Percentiles rank a stretch among this genome's conserved stretches.
Conservation (phyloP, 1,139 yeast species). For the Candida sp. region DNA sequence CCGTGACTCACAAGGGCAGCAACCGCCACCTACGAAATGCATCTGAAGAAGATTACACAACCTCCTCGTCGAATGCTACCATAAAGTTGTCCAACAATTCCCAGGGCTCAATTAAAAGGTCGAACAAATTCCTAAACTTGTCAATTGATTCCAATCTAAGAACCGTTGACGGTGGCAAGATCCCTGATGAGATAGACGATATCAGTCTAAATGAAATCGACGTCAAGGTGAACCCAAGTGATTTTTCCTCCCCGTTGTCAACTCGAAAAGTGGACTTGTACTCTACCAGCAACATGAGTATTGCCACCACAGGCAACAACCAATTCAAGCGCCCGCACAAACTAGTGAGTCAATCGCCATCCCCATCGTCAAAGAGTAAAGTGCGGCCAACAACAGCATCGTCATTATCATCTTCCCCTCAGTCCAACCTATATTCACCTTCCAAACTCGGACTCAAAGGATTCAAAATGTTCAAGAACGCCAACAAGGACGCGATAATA, state of each 20-base stretch:
- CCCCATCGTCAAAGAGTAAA: slow-evolving; percentile 34
- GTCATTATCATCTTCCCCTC: slow-evolving; percentile 11
- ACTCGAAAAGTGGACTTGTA: slow-evolving; percentile 4
- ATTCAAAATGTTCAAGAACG: slow-evolving; percentile 38
- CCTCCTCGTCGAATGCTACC: slow-evolving; percentile 11
- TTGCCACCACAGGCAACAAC: slow-evolving; percentile 22
- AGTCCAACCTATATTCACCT: slow-evolving; percentile 30
- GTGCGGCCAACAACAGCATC: slow-evolving; percentile 1
- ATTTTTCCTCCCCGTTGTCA: slow-evolving; percentile 13
- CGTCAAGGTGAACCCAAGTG: slow-evolving; percentile 20
- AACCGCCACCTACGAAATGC: slow-evolving; percentile 16
- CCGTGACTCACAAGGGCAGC: slow-evolving; percentile 4
- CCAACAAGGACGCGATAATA: slow-evolving; percentile 33
- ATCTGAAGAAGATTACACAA: slow-evolving; percentile 8
- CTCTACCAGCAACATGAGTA: slow-evolving; percentile 3
- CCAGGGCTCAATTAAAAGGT: slow-evolving; percentile 41
- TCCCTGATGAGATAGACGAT: slow-evolving; percentile 22
- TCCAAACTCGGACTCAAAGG: slow-evolving; percentile 35
- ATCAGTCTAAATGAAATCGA: slow-evolving; percentile 35
- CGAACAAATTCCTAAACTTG: slow-evolving; percentile 51
- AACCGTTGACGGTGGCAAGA: slow-evolving; percentile 12
- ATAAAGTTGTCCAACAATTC: slow-evolving; percentile 11
- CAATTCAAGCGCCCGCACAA: slow-evolving; percentile 54
- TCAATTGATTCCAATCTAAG: slow-evolving; percentile 37
- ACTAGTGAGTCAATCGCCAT: slow-evolving; percentile 49